phyloP scores from a whole-genome alignment of 2,329 filamentous ascomycete genomes.

The Zasmidium angulare region DNA sequence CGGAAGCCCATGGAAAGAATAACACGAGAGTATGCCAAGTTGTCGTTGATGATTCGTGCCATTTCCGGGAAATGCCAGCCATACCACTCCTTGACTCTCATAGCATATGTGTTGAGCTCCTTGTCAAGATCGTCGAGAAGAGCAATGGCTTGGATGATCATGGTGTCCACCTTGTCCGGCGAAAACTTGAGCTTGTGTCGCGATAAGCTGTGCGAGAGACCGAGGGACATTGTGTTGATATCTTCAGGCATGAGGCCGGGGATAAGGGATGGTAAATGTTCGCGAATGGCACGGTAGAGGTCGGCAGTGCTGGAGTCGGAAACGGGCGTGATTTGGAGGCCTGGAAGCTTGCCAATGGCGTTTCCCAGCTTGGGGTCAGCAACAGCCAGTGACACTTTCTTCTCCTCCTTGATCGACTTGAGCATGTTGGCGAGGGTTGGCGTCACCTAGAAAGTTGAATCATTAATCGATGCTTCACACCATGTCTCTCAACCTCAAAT shows the following conservation, averaged over 20 bases:
- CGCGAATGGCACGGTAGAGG: slow-evolving; percentile 90
- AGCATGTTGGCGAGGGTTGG: slow-evolving; percentile 80
- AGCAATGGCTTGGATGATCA: slow-evolving; percentile 97
- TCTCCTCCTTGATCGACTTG: slow-evolving; percentile 91
- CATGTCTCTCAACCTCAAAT: background rate
- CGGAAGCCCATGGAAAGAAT: slow-evolving; percentile 89
- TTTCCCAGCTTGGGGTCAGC: slow-evolving; percentile 88
- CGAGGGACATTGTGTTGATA: slow-evolving; percentile 90
- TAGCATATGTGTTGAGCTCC: slow-evolving; percentile 97
- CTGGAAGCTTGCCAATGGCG: slow-evolving; percentile 87
- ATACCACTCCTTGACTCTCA: slow-evolving; percentile 99
- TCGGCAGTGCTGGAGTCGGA: slow-evolving; percentile 81
- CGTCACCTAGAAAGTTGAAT: slow-evolving; percentile 60
- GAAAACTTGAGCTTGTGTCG: slow-evolving; percentile 99
- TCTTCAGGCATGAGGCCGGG: slow-evolving; percentile 82
- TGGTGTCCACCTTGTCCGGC: slow-evolving; percentile 96
- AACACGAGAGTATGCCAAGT: slow-evolving; percentile 86
- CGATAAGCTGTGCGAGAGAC: slow-evolving; percentile 94
- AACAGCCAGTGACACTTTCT: slow-evolving; percentile 92
- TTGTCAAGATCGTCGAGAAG: slow-evolving; percentile 96
- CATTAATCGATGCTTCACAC: background rate
- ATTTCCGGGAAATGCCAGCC: slow-evolving; percentile 99
- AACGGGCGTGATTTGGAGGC: slow-evolving; percentile 79
- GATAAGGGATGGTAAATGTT: slow-evolving; percentile 85
- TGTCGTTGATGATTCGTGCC: slow-evolving; percentile 95